Evolutionary conservation across 768 basidiomycete genomes (phyloP).

Genomic region (Boletus coccyginus): DNA sequence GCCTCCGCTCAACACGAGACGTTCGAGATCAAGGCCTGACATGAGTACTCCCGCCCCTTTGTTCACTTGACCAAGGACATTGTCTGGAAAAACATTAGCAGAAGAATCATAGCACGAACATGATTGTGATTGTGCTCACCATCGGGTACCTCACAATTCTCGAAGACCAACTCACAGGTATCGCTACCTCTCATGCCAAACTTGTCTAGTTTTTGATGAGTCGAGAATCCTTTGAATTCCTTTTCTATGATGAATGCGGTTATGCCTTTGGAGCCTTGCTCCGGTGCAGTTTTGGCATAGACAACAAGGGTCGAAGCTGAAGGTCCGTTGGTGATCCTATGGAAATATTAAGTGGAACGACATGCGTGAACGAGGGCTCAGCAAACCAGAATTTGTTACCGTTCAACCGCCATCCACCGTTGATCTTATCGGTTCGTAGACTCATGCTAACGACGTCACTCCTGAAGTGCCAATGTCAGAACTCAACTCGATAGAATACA

Average conservation of each 20-base stretch:
- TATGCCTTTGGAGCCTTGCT: conserved; percentile 81
- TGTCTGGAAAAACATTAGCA: conserved; percentile 46
- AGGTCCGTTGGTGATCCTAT: conserved; percentile 94
- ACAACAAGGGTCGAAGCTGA: conserved; percentile 88
- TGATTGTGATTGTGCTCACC: conserved; percentile 44
- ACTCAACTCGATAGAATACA: not conserved
- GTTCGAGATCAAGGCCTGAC: conserved; percentile 91
- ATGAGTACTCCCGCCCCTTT: conserved; percentile 86
- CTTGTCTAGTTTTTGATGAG: conserved; percentile 90
- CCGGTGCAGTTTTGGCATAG: conserved; percentile 84
- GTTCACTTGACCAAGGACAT: conserved; percentile 78
- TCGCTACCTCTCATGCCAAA: conserved; percentile 97
- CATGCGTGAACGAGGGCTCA: not conserved
- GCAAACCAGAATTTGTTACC: conserved; percentile 90
- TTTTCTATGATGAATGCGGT: conserved; percentile 91
- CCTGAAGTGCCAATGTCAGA: conserved; percentile 12
- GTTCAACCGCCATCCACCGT: conserved; percentile 76
- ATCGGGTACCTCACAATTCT: conserved; percentile 85
- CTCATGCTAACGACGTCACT: conserved; percentile 97
- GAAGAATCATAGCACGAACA: not conserved
- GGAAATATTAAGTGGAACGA: not conserved
- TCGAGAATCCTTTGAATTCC: conserved; percentile 80
- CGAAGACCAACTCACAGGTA: conserved; percentile 91
- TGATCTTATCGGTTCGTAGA: conserved; percentile 73
- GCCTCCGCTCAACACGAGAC: conserved; percentile 88